Percentiles rank a stretch among this genome's conserved stretches.
Evolutionary conservation across 805 yeast genomes (phyloP).

Genomic region (Saccharomycopsis amapae): DNA sequence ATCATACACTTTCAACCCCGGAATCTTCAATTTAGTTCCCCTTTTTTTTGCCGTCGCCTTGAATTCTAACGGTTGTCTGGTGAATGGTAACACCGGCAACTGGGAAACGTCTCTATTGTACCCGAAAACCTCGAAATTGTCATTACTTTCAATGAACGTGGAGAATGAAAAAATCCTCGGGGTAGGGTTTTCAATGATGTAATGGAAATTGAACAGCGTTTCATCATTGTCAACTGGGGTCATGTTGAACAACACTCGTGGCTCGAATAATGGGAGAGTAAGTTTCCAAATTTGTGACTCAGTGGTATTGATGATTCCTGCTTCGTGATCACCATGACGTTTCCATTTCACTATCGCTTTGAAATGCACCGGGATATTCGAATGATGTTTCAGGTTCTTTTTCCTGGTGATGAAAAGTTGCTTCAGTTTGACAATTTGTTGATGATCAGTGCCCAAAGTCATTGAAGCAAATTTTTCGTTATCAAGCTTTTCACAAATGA

Average conservation of each 20-base stretch:
- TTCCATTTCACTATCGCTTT: constrained; percentile 31
- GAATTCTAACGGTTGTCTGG: constrained; percentile 39
- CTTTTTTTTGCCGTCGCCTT: constrained; percentile 18
- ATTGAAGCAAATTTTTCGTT: constrained; percentile 10
- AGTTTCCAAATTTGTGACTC: constrained; percentile 41
- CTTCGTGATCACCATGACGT: constrained; percentile 24
- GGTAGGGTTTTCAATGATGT: constrained; percentile 69
- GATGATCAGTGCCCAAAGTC: no score
- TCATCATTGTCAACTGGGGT: neutral
- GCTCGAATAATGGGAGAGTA: constrained; percentile 58
- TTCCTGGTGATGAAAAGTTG: constrained; percentile 21
- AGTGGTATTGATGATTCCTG: constrained; percentile 26
- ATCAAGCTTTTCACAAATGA: constrained; percentile 28
- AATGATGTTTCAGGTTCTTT: constrained; percentile 25
- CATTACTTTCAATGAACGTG: constrained; percentile 35
- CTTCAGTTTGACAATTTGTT: neutral
- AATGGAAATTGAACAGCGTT: constrained; percentile 31
- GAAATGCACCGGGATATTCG: constrained; percentile 32
- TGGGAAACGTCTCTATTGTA: constrained; percentile 26
- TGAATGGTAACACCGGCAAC: constrained; percentile 54
- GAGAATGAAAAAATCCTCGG: constrained; percentile 59
- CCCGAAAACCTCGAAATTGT: constrained; percentile 33
- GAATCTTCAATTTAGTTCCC: constrained; percentile 36
- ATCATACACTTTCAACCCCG: constrained; percentile 60
- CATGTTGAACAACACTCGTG: constrained; percentile 50